Conservation (phyloP, 2,329 filamentous ascomycete genomes). For the Immersiporthe knoxdaviesiana region DNA sequence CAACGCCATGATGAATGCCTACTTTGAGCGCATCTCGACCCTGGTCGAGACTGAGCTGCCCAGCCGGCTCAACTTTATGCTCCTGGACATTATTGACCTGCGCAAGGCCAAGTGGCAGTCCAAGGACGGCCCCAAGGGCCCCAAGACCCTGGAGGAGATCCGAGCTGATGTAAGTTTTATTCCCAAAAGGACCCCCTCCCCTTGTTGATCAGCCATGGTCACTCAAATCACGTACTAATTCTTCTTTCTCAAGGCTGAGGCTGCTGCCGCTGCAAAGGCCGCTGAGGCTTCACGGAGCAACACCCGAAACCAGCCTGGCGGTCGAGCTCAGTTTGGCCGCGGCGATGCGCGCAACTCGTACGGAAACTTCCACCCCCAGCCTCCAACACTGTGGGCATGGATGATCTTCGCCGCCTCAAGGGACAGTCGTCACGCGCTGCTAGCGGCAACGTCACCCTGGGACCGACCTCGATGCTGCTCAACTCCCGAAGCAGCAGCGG, state of each 20-base stretch:
- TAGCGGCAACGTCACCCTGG: conserved; percentile 69
- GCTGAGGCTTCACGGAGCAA: conserved; percentile 68
- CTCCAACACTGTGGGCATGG: conserved; percentile 86
- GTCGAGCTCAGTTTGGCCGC: conserved; percentile 67
- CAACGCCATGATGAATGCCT: conserved; percentile 83
- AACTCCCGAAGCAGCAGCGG: conserved; percentile 90
- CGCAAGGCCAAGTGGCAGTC: conserved; percentile 77
- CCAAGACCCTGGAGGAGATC: conserved; percentile 94
- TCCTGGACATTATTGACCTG: conserved; percentile 90
- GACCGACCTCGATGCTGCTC: conserved; percentile 80
- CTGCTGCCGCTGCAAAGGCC: conserved; percentile 77
- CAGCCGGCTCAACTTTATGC: conserved; percentile 93
- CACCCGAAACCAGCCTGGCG: conserved; percentile 69
- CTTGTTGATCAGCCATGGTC: too few relatives aligned
- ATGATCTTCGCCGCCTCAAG: conserved; percentile 87
- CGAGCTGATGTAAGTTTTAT: conserved; percentile 71
- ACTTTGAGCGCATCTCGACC: conserved; percentile 85
- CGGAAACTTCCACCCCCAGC: conserved; percentile 70
- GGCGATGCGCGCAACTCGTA: conserved; percentile 88
- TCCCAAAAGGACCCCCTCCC: neutral
- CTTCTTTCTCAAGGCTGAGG: conserved; percentile 61
- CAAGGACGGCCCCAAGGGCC: conserved; percentile 90
- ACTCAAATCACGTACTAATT: conserved; percentile 33
- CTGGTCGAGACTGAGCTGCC: conserved; percentile 81
- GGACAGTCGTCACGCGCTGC: conserved; percentile 60